Evolutionary conservation across 2,329 filamentous ascomycete species (phyloP), one percentile per base, ranked within the genome.

Genomic region (Harringtonia lauricola): DNA sequence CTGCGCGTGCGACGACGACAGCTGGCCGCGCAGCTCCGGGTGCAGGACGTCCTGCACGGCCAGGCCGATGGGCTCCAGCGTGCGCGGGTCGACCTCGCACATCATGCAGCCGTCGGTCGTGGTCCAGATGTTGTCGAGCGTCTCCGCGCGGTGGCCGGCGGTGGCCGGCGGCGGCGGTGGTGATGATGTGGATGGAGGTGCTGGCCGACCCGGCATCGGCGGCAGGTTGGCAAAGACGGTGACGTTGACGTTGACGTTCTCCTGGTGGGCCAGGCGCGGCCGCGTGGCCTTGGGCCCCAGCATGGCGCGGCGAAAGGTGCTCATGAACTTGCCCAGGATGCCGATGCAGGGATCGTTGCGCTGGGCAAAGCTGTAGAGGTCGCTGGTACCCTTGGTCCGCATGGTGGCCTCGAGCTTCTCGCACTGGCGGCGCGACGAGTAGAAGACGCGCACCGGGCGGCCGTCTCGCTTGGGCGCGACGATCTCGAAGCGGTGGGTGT

Each of bases 401-500:
- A 86, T 74, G 3, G 68, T 56, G 26, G 80, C 70, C 2, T 85
- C 68, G 26, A 81, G 67, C 2, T 70, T 67, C 44, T 89, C 78
- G 1, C 76, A 75, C 41, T 83, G 81, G 19, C 77, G 71, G 12
- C 82, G 71, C 2, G 85, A 92, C 8, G 81, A 81, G 58, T 90
- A 90, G 21, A 71, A 64, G 3, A 89, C 81, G 29, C 65, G 63
- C 10, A 56, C 52, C 12, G 8, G n/a, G 19, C 28, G 34, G 14
- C 22, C 41, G 7, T 30, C 31, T 3, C 6, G 12, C 2, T 40
- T 5, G 30, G 14, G 49, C 0, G 70, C 57, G 3, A 76, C 54
- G 28, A 90, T 82, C 45, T 86, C 71, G 56, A 90, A 90, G 24
- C 75, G 77, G 61, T 90, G 83, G 1, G 77, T 68, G 44, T 84